A percentile compares a stretch with the other conserved stretches of the same genome.
These are phyloP conservation scores for Curvularia eragrostidis DNA, from an alignment of 2,329 filamentous ascomycete genomes.

Conservation along the genomic window DNA sequence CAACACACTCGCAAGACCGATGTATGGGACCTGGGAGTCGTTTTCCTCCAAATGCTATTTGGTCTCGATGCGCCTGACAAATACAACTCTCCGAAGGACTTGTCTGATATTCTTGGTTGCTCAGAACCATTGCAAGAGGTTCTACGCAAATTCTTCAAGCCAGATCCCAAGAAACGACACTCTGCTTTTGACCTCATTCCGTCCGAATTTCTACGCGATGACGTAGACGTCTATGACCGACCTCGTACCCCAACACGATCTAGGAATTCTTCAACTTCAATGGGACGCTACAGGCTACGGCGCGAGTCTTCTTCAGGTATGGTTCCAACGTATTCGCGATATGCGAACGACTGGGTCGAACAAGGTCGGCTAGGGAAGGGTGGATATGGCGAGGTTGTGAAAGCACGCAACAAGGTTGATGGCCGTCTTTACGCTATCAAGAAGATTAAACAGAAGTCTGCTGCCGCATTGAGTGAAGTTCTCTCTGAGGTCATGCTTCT, in stretches of 20 bases:
- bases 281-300: conserved; percentile 41
- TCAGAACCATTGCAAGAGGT: conserved; percentile 81
- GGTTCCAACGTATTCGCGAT: conserved; percentile 68
- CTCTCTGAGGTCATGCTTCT: conserved; percentile 85
- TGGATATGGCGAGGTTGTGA: conserved; percentile 95
- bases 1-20: conserved; percentile 76
- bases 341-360: conserved; percentile 88
- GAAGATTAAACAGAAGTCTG: conserved; percentile 85
- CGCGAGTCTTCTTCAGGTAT: conserved; percentile 46
- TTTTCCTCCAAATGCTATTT: conserved; percentile 93
- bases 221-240: conserved; percentile 53
- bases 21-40: conserved; percentile 91
- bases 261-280: conserved; percentile 47
- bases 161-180: conserved; percentile 82
- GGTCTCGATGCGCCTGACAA: conserved; percentile 77
- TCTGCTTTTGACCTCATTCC: conserved; percentile 77
- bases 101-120: conserved; percentile 74
- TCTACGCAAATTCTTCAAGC: conserved; percentile 81
- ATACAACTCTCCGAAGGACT: conserved; percentile 77
- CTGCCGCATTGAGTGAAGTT: conserved; percentile 77
- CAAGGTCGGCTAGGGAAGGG: conserved; percentile 88
- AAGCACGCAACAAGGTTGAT: conserved; percentile 92
- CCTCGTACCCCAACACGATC: conserved; percentile 45
- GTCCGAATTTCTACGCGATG: conserved; percentile 61
- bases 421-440: conserved; percentile 95